Conservation (phyloP, 1,139 yeast genomes). For the Candida pseudocylindracea region DNA sequence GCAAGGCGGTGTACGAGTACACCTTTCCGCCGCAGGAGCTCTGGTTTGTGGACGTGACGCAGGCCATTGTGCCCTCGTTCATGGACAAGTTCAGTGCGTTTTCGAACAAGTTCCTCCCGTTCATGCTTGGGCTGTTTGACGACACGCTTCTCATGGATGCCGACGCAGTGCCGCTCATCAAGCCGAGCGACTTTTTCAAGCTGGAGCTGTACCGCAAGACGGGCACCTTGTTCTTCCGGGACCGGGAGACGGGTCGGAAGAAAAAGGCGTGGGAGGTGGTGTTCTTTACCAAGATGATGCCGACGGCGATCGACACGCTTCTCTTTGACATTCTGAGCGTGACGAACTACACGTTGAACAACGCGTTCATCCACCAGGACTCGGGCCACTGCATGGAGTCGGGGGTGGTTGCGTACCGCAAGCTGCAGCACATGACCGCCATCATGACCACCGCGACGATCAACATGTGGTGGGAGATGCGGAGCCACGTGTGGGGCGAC, state of each 20-base stretch:
- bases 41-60: conserved; percentile 6
- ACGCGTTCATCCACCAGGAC: conserved; percentile 5
- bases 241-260: conserved; percentile 2
- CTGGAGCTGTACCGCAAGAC: conserved; percentile 3
- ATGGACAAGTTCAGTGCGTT: conserved; percentile 5
- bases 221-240: conserved; percentile 7
- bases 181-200: conserved; percentile 5
- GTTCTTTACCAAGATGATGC: too few species aligned
- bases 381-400: conserved; percentile 4
- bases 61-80: not conserved
- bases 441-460: conserved; percentile 2
- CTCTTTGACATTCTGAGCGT: not conserved
- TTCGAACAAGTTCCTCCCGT: conserved; percentile 8
- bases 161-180: conserved; percentile 5
- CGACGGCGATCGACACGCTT: not conserved
- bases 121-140: conserved; percentile 6
- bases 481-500: conserved; percentile 4
- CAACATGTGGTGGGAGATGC: conserved; percentile 2
- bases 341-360: conserved; percentile 1
- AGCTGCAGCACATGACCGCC: conserved; percentile 3
- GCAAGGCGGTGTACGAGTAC: too few species aligned
- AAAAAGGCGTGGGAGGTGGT: too few species aligned
- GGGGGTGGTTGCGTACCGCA: conserved; percentile 4
- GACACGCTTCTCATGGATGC: conserved; percentile 7
- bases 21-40: conserved; percentile 3